These are phyloP conservation scores for Wickerhamiella spandovensis DNA, from an alignment of 805 yeast species.

Conservation along the genomic window DNA sequence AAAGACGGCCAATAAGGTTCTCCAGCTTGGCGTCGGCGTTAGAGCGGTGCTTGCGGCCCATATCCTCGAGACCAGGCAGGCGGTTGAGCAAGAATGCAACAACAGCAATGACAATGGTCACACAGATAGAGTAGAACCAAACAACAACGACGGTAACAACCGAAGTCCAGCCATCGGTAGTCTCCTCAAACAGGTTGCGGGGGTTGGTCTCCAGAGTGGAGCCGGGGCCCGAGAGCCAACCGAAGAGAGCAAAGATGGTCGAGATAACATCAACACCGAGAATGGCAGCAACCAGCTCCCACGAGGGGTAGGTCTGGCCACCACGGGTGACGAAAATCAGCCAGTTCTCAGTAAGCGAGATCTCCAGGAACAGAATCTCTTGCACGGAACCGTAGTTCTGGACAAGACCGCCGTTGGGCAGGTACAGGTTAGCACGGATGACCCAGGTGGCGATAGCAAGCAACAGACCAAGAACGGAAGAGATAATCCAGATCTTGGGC, in stretches of 20 bases:
- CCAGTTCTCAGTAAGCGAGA: slow-evolving; percentile 95
- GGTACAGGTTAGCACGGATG: slow-evolving; percentile 84
- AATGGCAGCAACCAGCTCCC: slow-evolving; percentile 95
- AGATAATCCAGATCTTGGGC: slow-evolving; percentile 97
- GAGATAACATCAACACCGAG: slow-evolving; percentile 82
- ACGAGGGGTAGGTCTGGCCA: slow-evolving; percentile 97
- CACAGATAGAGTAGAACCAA: slow-evolving; percentile 92
- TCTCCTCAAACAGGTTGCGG: slow-evolving; percentile 34
- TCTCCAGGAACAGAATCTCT: slow-evolving; percentile 88
- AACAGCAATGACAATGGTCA: slow-evolving; percentile 91
- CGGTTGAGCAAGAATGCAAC: slow-evolving; percentile 65
- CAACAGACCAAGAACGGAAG: slow-evolving; percentile 70
- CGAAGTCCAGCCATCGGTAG: slow-evolving; percentile 80
- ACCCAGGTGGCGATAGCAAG: slow-evolving; percentile 93
- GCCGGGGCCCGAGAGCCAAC: slow-evolving; percentile 54
- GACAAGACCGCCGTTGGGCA: slow-evolving; percentile 65
- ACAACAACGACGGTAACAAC: slow-evolving; percentile 85
- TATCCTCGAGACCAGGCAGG: slow-evolving; percentile 22
- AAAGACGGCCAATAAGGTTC: slow-evolving; percentile 26
- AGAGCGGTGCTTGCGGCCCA: slow-evolving; percentile 24
- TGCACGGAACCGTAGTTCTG: slow-evolving; percentile 93
- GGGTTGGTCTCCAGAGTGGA: slow-evolving; percentile 23
- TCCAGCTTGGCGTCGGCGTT: slow-evolving; percentile 24
- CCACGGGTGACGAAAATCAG: slow-evolving; percentile 94
- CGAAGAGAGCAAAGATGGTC: slow-evolving; percentile 82